phyloP scores from a whole-genome alignment of 2,329 filamentous ascomycete genomes.

The Aspergillus arachidicola region DNA sequence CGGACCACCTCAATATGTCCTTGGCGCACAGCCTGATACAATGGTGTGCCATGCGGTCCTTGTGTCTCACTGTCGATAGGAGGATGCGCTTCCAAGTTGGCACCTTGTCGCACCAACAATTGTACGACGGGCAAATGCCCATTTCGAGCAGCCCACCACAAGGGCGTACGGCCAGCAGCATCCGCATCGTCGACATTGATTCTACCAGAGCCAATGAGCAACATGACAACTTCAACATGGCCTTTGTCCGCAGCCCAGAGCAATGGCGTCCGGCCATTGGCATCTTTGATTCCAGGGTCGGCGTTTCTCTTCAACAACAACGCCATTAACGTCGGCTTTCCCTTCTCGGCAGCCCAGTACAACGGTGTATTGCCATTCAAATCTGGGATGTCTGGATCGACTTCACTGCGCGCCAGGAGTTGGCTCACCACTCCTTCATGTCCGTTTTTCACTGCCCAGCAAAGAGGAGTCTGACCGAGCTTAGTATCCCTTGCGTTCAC shows the following conservation, averaged over 20 bases:
- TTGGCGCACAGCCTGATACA: conserved; percentile 26
- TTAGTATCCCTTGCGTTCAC: conserved; percentile 17
- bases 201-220: conserved; percentile 27
- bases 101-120: conserved; percentile 23
- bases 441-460: conserved; percentile 21
- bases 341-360: conserved; percentile 22
- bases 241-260: conserved; percentile 21
- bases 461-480: conserved; percentile 22
- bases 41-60: conserved; percentile 19
- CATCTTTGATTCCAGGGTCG: conserved; percentile 16
- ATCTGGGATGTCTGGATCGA: conserved; percentile 21
- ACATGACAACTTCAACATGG: conserved; percentile 22
- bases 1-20: conserved; percentile 28
- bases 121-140: conserved; percentile 24
- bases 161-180: conserved; percentile 20
- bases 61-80: conserved; percentile 4
- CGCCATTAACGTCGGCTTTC: conserved; percentile 22
- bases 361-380: conserved; percentile 20
- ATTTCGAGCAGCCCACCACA: conserved; percentile 27
- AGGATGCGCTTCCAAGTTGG: conserved; percentile 20
- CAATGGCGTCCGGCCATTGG: conserved; percentile 15
- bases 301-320: conserved; percentile 22
- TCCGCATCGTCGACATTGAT: conserved; percentile 24
- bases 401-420: conserved; percentile 17
- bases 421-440: conserved; percentile 19